Percentiles rank a stretch among this genome's conserved stretches.
Evolutionary conservation across 768 basidiomycete genomes (phyloP).

Genomic region (Naganishia vishniacii): DNA sequence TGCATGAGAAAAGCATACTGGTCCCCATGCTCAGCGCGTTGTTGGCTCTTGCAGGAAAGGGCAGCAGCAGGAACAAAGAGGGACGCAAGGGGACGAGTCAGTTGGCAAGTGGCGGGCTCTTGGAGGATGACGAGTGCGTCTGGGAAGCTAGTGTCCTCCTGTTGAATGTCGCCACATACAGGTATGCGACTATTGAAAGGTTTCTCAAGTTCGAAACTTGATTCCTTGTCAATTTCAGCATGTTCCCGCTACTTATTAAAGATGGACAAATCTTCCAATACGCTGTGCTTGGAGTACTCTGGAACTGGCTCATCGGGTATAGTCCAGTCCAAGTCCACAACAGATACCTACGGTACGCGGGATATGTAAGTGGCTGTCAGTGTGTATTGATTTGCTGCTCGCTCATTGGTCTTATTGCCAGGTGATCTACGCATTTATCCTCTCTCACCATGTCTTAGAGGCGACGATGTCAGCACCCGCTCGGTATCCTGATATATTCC

Average conservation of each 20-base stretch:
- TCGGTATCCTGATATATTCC: constrained; percentile 76
- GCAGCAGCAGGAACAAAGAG: not conserved
- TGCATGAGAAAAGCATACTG: constrained; percentile 89
- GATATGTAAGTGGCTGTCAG: constrained; percentile 23
- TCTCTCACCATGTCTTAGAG: constrained; percentile 63
- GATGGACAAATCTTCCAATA: constrained; percentile 76
- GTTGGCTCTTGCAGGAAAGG: constrained; percentile 53
- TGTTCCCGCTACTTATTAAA: constrained; percentile 81
- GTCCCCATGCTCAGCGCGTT: constrained; percentile 79
- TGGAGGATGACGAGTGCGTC: constrained; percentile 51
- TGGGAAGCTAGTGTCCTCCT: constrained; percentile 69
- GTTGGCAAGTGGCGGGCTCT: constrained; percentile 24
- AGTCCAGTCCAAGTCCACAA: constrained; percentile 26
- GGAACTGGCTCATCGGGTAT: constrained; percentile 73
- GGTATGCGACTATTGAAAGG: constrained; percentile 53
- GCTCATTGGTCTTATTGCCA: constrained; percentile 31
- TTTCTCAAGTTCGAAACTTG: not conserved
- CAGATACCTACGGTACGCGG: constrained; percentile 4
- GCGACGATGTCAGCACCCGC: constrained; percentile 59
- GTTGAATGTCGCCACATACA: constrained; percentile 81
- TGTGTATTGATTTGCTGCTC: constrained; percentile 51
- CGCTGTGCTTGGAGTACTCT: constrained; percentile 61
- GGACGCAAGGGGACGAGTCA: constrained; percentile 37
- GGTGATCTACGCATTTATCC: constrained; percentile 59
- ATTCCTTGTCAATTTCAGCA: constrained; percentile 54